phyloP scores from a whole-genome alignment of 495 filamentous ascomycete genomes.

The Cercophora newfieldiana region DNA sequence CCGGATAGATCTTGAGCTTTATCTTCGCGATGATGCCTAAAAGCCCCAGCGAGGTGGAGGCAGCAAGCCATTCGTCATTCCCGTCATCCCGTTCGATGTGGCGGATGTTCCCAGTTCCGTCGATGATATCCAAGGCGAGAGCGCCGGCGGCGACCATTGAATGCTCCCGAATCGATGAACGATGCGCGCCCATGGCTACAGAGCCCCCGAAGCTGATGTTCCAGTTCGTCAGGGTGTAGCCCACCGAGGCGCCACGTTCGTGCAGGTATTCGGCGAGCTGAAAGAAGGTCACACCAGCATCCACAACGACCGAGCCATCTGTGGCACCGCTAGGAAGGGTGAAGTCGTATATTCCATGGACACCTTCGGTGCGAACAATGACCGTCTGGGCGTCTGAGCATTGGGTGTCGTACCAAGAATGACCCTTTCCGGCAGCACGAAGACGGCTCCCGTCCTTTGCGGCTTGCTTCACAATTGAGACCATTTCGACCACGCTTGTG shows the following conservation, averaged over 20 bases:
- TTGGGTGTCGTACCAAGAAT: slow-evolving; percentile 56
- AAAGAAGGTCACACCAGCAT: slow-evolving; percentile 50
- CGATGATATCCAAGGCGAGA: slow-evolving; percentile 49
- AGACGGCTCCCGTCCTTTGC: slow-evolving; percentile 35
- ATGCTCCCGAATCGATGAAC: slow-evolving; percentile 46
- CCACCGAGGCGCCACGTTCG: slow-evolving; percentile 43
- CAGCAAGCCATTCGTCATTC: slow-evolving; percentile 50
- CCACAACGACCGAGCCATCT: not conserved
- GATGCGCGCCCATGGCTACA: slow-evolving; percentile 53
- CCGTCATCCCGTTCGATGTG: slow-evolving; percentile 41
- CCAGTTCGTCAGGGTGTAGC: slow-evolving; percentile 53
- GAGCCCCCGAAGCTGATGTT: slow-evolving; percentile 53
- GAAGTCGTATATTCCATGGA: slow-evolving; percentile 37
- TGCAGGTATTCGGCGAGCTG: slow-evolving; percentile 53
- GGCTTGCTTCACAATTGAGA: slow-evolving; percentile 41
- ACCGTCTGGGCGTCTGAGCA: slow-evolving; percentile 46
- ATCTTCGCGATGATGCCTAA: slow-evolving; percentile 48
- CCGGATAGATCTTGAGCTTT: slow-evolving; percentile 48
- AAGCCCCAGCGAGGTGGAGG: slow-evolving; percentile 49
- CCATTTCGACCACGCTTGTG: slow-evolving; percentile 45
- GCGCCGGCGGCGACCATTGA: slow-evolving; percentile 54
- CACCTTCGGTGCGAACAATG: slow-evolving; percentile 47
- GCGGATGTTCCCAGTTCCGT: slow-evolving; percentile 44
- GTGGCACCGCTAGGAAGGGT: not conserved
- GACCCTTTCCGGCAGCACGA: slow-evolving; percentile 49